These are phyloP conservation scores for Zygosaccharomyces gambellarensis DNA, from an alignment of 805 yeast genomes.

Conservation along the genomic window DNA sequence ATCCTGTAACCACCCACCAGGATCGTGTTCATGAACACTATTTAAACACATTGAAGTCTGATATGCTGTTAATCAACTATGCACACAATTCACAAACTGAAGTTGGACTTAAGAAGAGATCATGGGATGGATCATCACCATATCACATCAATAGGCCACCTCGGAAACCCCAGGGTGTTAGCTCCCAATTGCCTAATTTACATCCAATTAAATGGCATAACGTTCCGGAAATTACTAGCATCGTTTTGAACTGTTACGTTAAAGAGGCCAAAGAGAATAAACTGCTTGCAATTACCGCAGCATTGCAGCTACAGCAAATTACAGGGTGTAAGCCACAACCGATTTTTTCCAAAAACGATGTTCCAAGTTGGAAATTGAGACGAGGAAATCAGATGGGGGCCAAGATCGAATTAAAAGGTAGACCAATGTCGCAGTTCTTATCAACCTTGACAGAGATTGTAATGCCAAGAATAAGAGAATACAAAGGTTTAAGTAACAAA, in stretches of 20 bases:
- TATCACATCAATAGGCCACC: constrained; percentile 80
- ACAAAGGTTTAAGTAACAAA: constrained; percentile 66
- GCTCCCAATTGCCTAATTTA: constrained; percentile 69
- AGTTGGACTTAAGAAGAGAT: constrained; percentile 67
- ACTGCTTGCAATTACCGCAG: constrained; percentile 70
- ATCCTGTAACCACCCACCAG: constrained; percentile 68
- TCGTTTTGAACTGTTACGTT: constrained; percentile 72
- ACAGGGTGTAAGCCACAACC: constrained; percentile 84
- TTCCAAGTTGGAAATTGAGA: constrained; percentile 81
- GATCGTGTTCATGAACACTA: constrained; percentile 80
- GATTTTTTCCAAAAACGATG: constrained; percentile 70
- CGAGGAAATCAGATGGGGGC: constrained; percentile 91
- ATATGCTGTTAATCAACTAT: constrained; percentile 71
- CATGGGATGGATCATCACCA: constrained; percentile 85
- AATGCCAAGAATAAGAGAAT: constrained; percentile 86
- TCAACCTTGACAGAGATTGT: constrained; percentile 86
- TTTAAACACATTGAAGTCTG: constrained; percentile 66
- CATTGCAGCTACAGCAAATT: constrained; percentile 81
- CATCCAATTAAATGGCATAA: constrained; percentile 61
- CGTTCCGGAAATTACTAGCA: constrained; percentile 65
- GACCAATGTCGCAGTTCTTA: constrained; percentile 79
- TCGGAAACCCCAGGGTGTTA: constrained; percentile 70
- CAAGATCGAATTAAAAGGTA: constrained; percentile 68
- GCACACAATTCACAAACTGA: constrained; percentile 53
- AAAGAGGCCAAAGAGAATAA: constrained; percentile 64